A percentile compares a stretch with the other conserved stretches of the same genome.
Conservation (phyloP, 495 filamentous ascomycete species). For the Aspergillus panamensis region DNA sequence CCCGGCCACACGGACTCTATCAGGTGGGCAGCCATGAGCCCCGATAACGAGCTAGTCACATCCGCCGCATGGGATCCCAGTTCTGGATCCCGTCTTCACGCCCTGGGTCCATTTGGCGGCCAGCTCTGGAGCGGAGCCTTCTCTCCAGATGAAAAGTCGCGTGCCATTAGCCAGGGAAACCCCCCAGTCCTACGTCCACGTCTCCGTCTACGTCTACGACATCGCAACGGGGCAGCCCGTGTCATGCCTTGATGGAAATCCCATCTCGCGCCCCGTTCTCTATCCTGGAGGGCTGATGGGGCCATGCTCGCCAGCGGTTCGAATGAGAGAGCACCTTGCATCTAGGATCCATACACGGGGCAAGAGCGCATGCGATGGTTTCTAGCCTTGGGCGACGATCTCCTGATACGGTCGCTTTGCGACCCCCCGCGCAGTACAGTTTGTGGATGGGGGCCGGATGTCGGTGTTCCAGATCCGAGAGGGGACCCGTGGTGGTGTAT, state of each 20-base stretch:
- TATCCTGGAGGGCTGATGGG: slow-evolving; percentile 13
- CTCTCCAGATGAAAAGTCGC: slow-evolving; percentile 21
- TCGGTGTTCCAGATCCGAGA: slow-evolving; percentile 9
- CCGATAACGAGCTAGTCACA: slow-evolving; percentile 28
- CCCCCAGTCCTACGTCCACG: slow-evolving; percentile 11
- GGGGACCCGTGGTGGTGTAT: slow-evolving; percentile 17
- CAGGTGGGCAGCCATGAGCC: slow-evolving; percentile 29
- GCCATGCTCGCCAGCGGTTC: slow-evolving; percentile 4
- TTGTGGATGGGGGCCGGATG: slow-evolving; percentile 6
- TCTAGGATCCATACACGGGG: slow-evolving; percentile 12
- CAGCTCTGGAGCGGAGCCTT: slow-evolving; percentile 28
- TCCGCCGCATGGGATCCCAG: slow-evolving; percentile 26
- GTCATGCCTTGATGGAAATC: slow-evolving; percentile 4
- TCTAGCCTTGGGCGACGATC: slow-evolving; percentile 10
- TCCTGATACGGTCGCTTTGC: slow-evolving; percentile 10
- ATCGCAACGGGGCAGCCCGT: slow-evolving; percentile 5
- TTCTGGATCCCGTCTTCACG: slow-evolving; percentile 23
- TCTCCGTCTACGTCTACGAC: slow-evolving; percentile 21
- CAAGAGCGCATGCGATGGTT: slow-evolving; percentile 5
- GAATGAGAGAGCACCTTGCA: not conserved
- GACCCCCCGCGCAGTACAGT: not conserved
- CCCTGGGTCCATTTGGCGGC: slow-evolving; percentile 12
- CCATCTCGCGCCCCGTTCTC: not conserved
- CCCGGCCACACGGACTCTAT: slow-evolving; percentile 32
- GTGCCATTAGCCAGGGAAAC: slow-evolving; percentile 19